Conservation (phyloP, 352 stramenopile genomes). For the Globisporangium recalcitrans region DNA sequence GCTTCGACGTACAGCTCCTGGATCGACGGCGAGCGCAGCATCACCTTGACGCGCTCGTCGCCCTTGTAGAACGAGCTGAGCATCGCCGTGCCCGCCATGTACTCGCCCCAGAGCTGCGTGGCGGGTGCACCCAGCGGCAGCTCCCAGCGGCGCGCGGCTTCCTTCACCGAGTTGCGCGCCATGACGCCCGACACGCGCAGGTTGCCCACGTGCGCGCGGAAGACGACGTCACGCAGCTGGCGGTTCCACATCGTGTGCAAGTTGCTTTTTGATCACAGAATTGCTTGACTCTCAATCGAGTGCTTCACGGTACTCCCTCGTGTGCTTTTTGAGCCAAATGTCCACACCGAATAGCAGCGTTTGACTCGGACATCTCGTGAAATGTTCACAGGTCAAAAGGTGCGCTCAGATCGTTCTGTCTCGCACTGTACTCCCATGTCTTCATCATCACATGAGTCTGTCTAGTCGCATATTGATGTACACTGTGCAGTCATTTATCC, state of each 20-base stretch:
- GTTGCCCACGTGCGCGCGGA: conserved; percentile 75
- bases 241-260: conserved; percentile 42
- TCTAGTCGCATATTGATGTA: too few relatives aligned
- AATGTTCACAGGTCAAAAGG: too few relatives aligned
- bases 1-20: conserved; percentile 77
- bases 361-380: too few relatives aligned
- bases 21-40: conserved; percentile 55
- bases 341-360: too few relatives aligned
- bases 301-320: too few relatives aligned
- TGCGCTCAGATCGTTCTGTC: too few relatives aligned
- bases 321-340: too few relatives aligned
- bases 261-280: background rate
- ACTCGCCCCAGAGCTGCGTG: conserved; percentile 77
- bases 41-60: conserved; percentile 79
- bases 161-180: conserved; percentile 45
- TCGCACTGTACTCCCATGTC: too few relatives aligned
- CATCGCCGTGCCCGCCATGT: conserved; percentile 83
- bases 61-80: conserved; percentile 86
- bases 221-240: conserved; percentile 56
- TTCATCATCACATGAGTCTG: too few relatives aligned
- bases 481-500: too few relatives aligned
- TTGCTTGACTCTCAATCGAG: conserved; percentile 4
- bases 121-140: conserved; percentile 32
- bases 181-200: conserved; percentile 77
- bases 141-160: conserved; percentile 55